Evolutionary conservation across 2,329 filamentous ascomycete species (phyloP), one percentile per base, ranked within the genome.

Genomic region (Fusarium nygamai): DNA sequence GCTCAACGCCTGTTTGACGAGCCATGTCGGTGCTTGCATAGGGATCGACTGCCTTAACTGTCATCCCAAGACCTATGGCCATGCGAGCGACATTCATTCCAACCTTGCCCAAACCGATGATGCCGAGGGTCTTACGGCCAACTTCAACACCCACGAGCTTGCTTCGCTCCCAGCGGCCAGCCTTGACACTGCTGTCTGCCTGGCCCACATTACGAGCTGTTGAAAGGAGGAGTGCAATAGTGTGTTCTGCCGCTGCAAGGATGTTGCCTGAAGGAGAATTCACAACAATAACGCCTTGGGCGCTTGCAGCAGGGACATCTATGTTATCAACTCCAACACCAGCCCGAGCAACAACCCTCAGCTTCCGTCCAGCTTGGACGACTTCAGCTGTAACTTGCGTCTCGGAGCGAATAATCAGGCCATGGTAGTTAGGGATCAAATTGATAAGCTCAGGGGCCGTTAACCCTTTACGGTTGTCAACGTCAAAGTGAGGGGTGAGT

Each of bases 301-400:
- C 86, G 0, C 93, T 96, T 6, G 93, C 93, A 13, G 90, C 89
- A 39, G 90, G 85, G 0, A 96, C 91, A 79, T 96, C 88, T 56
- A 96, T 93, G 83, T 96, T 95, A 83, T 96, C 93, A 31, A 96
- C 93, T 38, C 93, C 94, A 3, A 96, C 94, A 19, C 94, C 94
- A 19, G 94, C 94, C 69, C 94, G 87, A 6, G 93, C 94, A 29
- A 96, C 93, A 14, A 96, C 93, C 74, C 92, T 92, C 59, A 96
- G 86, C 67, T 90, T 92, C 75, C 86, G 89, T 16, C 90, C 93
- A 4, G 91, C 91, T 19, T 85, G 83, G 19, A 96, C 86, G 2
- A 96, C 86, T 6, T 88, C 84, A 0, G 92, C 88, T 0, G 92
- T 95, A 68, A 96, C 93, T 79, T 95, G 93, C 4, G 93, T 96